Conservation (phyloP, 306 rosid species). For the Rosa persica region DNA sequence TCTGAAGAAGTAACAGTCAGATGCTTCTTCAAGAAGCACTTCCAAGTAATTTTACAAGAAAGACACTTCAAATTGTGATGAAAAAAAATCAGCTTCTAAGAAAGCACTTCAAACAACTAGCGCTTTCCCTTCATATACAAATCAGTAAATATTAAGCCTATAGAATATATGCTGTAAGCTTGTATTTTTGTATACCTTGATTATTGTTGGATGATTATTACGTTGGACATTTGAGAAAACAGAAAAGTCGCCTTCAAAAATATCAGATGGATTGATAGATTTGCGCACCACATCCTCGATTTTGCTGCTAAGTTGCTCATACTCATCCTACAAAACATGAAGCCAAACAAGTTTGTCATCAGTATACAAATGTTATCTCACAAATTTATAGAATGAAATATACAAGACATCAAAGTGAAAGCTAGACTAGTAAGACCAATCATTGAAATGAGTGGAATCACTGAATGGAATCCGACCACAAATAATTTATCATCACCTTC, state of each 20-base stretch:
- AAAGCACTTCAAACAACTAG: background rate
- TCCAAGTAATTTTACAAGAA: background rate
- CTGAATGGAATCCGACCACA: background rate
- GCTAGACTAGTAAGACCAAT: background rate
- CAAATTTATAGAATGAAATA: background rate
- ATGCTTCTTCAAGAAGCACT: background rate
- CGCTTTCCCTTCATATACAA: background rate
- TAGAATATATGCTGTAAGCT: background rate
- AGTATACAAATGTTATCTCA: background rate
- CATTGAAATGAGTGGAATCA: background rate
- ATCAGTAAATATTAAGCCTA: background rate
- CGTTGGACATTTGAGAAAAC: conserved; percentile 34
- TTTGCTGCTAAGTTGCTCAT: conserved; percentile 37
- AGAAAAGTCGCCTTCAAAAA: conserved; percentile 27
- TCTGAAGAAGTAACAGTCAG: background rate
- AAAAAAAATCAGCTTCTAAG: background rate
- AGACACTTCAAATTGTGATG: background rate
- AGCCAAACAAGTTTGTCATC: background rate
- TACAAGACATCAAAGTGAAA: background rate
- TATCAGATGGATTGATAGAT: conserved; percentile 8
- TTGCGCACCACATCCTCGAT: conserved; percentile 33
- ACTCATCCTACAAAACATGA: conserved; percentile 46
- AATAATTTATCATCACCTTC: conserved; percentile 38
- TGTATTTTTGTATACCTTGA: conserved; percentile 41
- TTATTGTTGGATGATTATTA: conserved; percentile 50